Conservation (phyloP, 148 eudicot species). For the Camellia granthamiana region DNA sequence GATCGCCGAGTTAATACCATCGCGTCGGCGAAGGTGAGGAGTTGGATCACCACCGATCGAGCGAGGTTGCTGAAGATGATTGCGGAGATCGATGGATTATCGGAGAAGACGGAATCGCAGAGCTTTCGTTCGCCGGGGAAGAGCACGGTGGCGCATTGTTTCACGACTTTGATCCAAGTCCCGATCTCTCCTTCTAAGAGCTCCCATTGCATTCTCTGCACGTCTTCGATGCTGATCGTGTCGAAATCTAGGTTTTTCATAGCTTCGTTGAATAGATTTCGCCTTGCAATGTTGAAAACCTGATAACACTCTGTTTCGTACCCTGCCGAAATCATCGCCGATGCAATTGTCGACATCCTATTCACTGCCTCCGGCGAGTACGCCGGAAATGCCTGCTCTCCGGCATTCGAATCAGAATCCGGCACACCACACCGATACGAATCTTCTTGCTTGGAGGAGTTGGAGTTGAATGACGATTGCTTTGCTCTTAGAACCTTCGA, state of each 20-base stretch:
- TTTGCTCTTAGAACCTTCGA: constrained; percentile 17
- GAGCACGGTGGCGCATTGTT: constrained; percentile 38
- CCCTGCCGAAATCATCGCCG: constrained; percentile 53
- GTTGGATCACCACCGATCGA: constrained; percentile 39
- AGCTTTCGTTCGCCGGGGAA: constrained; percentile 50
- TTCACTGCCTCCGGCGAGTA: constrained; percentile 33
- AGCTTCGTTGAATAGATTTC: constrained; percentile 40
- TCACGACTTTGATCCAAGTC: constrained; percentile 56
- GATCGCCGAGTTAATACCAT: constrained; percentile 54
- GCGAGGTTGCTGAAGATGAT: constrained; percentile 42
- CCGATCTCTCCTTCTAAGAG: constrained; percentile 51
- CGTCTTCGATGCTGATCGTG: constrained; percentile 57
- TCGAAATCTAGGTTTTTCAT: constrained; percentile 47
- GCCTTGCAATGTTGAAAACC: constrained; percentile 39
- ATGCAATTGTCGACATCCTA: constrained; percentile 34
- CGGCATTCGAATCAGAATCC: background rate
- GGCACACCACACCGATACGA: constrained; percentile 17
- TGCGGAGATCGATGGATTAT: background rate
- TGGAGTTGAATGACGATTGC: constrained; percentile 10
- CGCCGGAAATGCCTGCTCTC: constrained; percentile 29
- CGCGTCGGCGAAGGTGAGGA: constrained; percentile 73
- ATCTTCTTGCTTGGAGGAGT: background rate
- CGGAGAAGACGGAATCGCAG: constrained; percentile 40
- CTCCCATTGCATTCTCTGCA: constrained; percentile 64
- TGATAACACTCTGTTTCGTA: constrained; percentile 58